Conservation (phyloP, 352 stramenopile genomes). For the Globisporangium lucens region DNA sequence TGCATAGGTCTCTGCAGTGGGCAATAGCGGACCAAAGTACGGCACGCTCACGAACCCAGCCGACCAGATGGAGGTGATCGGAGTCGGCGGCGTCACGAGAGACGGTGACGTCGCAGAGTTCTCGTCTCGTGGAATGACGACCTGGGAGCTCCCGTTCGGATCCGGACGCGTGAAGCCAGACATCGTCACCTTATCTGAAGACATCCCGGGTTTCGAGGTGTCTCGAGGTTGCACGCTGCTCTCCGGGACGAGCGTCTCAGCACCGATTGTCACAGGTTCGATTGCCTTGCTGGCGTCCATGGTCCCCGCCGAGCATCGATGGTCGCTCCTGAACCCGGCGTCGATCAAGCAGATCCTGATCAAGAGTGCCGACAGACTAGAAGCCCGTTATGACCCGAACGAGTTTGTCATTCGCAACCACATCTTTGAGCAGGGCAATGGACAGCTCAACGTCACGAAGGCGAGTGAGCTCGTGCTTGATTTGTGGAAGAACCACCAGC, state of each 20-base stretch:
- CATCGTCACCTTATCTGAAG: conserved; percentile 63
- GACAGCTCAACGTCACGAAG: conserved; percentile 62
- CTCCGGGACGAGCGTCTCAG: conserved; percentile 82
- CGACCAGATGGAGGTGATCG: conserved; percentile 83
- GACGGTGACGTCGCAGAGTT: conserved; percentile 67
- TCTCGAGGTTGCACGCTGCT: conserved; percentile 54
- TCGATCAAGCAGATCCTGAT: conserved; percentile 73
- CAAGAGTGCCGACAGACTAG: conserved; percentile 45
- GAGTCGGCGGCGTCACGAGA: conserved; percentile 67
- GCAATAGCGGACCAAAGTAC: conserved; percentile 83
- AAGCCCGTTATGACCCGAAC: conserved; percentile 26
- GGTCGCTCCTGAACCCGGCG: conserved; percentile 58
- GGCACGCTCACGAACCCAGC: conserved; percentile 83
- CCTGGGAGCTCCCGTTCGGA: conserved; percentile 78
- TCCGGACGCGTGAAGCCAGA: conserved; percentile 87
- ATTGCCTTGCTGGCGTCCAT: conserved; percentile 79
- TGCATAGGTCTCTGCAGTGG: conserved; percentile 68
- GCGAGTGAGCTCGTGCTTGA: conserved; percentile 45
- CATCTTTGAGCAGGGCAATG: conserved; percentile 84
- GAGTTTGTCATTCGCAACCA: conserved; percentile 61
- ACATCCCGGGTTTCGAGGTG: conserved; percentile 59
- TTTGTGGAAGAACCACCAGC: conserved; percentile 37
- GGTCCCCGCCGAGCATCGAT: conserved; percentile 44
- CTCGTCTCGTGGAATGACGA: conserved; percentile 83
- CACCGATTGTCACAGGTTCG: conserved; percentile 74